Conservation (phyloP, 306 rosid genomes). For the Quercus ilex region DNA sequence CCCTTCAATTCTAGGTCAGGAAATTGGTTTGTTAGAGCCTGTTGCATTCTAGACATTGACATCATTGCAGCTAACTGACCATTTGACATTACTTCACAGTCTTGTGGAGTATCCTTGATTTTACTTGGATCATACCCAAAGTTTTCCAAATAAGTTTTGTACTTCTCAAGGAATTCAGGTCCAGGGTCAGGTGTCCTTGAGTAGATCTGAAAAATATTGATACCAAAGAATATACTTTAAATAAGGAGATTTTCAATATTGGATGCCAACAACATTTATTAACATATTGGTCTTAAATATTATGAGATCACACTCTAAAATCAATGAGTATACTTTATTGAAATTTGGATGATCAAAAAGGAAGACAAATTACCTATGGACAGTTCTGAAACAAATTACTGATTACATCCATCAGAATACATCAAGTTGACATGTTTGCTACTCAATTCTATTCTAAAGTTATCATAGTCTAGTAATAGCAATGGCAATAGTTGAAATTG, state of each 20-base stretch:
- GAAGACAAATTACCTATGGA: background rate
- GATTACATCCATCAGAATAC: background rate
- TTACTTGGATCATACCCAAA: conserved; percentile 75
- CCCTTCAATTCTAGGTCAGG: conserved; percentile 66
- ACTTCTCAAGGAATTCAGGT: conserved; percentile 69
- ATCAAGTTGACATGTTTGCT: conserved; percentile 4
- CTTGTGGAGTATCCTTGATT: conserved; percentile 92
- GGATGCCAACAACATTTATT: background rate
- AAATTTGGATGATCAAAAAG: background rate
- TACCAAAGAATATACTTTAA: conserved; percentile 5
- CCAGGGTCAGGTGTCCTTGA: conserved; percentile 88
- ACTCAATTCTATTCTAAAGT: background rate
- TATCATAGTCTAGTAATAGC: background rate
- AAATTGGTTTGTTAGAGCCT: conserved; percentile 74
- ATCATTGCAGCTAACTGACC: conserved; percentile 80
- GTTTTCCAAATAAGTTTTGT: conserved; percentile 60
- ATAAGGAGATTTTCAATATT: background rate
- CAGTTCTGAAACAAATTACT: background rate
- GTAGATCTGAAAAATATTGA: conserved; percentile 63
- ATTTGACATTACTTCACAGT: conserved; percentile 75
- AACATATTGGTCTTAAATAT: background rate
- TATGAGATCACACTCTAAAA: background rate
- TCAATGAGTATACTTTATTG: background rate
- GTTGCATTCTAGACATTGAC: conserved; percentile 92
- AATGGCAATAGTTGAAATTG: background rate